A percentile compares a stretch with the other conserved stretches of the same genome.
phyloP scores from a whole-genome alignment of 2,329 filamentous ascomycete species.

The Mycosphaerella sp. region DNA sequence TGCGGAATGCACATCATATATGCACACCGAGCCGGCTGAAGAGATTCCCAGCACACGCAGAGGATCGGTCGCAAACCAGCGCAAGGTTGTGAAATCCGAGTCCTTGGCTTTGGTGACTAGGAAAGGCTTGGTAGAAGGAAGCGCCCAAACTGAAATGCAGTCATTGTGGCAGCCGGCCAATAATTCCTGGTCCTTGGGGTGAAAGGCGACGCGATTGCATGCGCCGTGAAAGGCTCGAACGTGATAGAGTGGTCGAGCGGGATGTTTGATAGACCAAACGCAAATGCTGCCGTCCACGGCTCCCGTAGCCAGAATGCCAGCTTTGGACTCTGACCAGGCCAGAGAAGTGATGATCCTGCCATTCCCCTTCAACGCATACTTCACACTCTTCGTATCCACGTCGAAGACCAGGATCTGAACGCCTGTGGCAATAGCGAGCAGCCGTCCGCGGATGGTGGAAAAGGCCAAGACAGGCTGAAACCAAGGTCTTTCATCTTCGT shows the following conservation, averaged over 20 bases:
- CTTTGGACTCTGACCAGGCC: conserved; percentile 15
- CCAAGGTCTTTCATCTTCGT: conserved; percentile 11
- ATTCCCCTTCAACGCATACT: conserved; percentile 18
- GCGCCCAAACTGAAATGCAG: conserved; percentile 12
- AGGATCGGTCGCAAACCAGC: conserved; percentile 12
- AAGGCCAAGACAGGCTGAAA: conserved; percentile 19
- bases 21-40: conserved; percentile 6
- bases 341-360: conserved; percentile 21
- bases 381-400: conserved; percentile 11
- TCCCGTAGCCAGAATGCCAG: conserved; percentile 18
- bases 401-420: conserved; percentile 22
- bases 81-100: conserved; percentile 8
- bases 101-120: conserved; percentile 8
- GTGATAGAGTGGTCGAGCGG: conserved; percentile 17
- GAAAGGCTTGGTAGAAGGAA: conserved; percentile 12
- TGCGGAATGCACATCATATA: conserved; percentile 11
- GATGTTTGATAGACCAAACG: conserved; percentile 20
- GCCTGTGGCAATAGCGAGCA: conserved; percentile 22
- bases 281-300: conserved; percentile 21
- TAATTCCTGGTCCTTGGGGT: conserved; percentile 7
- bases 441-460: conserved; percentile 13
- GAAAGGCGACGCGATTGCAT: conserved; percentile 17
- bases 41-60: conserved; percentile 11
- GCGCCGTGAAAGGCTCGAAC: conserved; percentile 17
- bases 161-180: conserved; percentile 15